phyloP scores from a whole-genome alignment of 345 rosid species.

The Citrus trifoliata region DNA sequence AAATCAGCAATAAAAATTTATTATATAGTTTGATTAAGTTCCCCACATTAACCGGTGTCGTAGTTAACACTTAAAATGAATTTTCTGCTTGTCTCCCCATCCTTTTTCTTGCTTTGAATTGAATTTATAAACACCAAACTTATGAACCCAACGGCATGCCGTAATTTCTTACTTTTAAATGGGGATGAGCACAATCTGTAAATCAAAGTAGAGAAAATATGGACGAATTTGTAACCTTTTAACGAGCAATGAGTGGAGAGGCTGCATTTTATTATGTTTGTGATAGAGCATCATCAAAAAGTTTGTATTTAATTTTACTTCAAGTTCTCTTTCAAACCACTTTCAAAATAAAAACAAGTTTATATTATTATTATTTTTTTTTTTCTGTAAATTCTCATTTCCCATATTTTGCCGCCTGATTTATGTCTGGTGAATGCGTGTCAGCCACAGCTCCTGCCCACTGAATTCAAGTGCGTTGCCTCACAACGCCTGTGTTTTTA shows the following conservation, averaged over 20 bases:
- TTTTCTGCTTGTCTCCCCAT: too few species aligned
- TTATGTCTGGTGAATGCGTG: background rate
- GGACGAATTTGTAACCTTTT: too few species aligned
- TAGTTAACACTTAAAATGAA: too few species aligned
- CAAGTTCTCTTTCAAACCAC: too few species aligned
- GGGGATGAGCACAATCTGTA: background rate
- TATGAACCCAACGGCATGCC: background rate
- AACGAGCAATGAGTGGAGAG: slow-evolving; percentile 17
- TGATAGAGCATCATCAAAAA: background rate
- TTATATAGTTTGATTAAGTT: too few species aligned
- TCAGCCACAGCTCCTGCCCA: background rate
- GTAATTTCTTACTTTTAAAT: background rate
- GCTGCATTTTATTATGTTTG: slow-evolving; percentile 20
- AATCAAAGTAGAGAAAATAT: background rate
- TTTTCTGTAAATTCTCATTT: background rate
- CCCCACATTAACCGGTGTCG: background rate
- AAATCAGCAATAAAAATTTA: too few species aligned
- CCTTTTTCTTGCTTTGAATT: background rate
- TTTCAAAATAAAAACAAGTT: too few species aligned
- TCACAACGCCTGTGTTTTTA: background rate
- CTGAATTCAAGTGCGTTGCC: background rate
- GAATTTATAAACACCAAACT: background rate
- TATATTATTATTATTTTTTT: too few species aligned
- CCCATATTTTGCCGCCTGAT: background rate
- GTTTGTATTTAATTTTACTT: too few species aligned